Base-by-base conservation (phyloP, 164 flowering plant genomes). In the Aristolochia californica region DNA sequence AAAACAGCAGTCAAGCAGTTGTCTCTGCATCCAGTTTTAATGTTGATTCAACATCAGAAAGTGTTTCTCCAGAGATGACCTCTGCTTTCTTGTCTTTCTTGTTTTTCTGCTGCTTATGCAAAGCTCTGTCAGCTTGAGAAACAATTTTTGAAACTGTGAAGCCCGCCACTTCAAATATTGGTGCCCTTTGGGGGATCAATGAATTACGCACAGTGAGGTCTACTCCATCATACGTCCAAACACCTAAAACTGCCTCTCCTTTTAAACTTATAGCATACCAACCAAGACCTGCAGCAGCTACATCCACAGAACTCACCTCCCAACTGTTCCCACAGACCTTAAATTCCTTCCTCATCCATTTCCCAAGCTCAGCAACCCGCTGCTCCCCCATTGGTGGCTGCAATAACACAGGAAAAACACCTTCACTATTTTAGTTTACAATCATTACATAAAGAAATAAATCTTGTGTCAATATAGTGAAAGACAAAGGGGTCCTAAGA, bases 251-350 rank as follows among this genome's bases (percentile, higher is more conserved):
- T 20, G 91, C 98, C 61, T 89, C 90, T 52, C 98, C 98, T 71
- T 83, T 89, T 15, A 93, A 82, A 53, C 94, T 91, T 66, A 93
- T 59, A 27, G 88, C 82, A 77, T 87, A 87, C 98, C 98, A 93
- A 59, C 98, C 97, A 26, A 93, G 80, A 58, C 97, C 97, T 62
- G 91, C 75, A 64, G 80, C 91, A 56, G 98, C 89, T 67, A 87
- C 70, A 63, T 93, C 98, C 18, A 80, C 80, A 48, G 81, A 87
- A 68, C 84, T 87, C 47, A 78, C 72, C 57, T 87, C 88, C 98
- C 98, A 93, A 63, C 75, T 82, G 64, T 60, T 74, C 21, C 98
- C 97, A 60, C 55, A 30, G 2, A 89, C 69, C 8, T 16, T 74
- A 58, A 78, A 78, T 68, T 87, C 94, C 71, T 61, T 80, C 60